A percentile compares a stretch with the other conserved stretches of the same genome.
phyloP scores from a whole-genome alignment of 805 yeast species.

The Ogataea ganodermae region DNA sequence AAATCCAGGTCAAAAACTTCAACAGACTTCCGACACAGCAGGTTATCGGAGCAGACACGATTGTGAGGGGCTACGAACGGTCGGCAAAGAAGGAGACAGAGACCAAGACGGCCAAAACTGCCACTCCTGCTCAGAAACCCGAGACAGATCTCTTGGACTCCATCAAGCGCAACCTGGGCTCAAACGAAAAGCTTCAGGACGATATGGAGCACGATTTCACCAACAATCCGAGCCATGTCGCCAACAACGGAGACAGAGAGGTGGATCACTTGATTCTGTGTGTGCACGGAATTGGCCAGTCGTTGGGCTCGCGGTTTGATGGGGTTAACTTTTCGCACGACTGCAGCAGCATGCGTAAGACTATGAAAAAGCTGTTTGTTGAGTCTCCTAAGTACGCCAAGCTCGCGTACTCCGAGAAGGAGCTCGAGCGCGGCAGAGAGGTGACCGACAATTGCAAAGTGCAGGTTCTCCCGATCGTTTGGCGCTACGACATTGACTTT shows the following conservation, averaged over 20 bases:
- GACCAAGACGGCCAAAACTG: constrained; percentile 3
- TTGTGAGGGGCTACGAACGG: constrained; percentile 49
- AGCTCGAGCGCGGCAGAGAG: constrained; percentile 27
- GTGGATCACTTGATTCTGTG: constrained; percentile 70
- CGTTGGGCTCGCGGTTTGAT: constrained; percentile 74
- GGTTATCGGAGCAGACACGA: constrained; percentile 48
- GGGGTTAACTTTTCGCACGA: constrained; percentile 87
- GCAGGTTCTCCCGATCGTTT: constrained; percentile 87
- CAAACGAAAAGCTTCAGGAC: constrained; percentile 40
- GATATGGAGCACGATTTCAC: constrained; percentile 53
- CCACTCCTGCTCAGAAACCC: not conserved
- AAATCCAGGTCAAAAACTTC: constrained; percentile 31
- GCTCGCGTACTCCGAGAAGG: constrained; percentile 36
- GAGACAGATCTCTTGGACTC: constrained; percentile 11
- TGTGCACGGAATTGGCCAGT: constrained; percentile 94
- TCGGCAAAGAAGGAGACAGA: constrained; percentile 9
- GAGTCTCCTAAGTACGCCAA: constrained; percentile 43
- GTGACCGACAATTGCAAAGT: constrained; percentile 51
- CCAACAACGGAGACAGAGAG: constrained; percentile 41
- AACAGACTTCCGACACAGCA: constrained; percentile 29
- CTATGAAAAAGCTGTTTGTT: constrained; percentile 52
- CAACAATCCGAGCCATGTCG: constrained; percentile 45
- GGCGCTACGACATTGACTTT: constrained; percentile 82
- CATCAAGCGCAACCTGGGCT: constrained; percentile 16
- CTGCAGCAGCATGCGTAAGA: constrained; percentile 62